phyloP scores from a whole-genome alignment of 2,329 filamentous ascomycete genomes.

The Sclerotinia borealis region DNA sequence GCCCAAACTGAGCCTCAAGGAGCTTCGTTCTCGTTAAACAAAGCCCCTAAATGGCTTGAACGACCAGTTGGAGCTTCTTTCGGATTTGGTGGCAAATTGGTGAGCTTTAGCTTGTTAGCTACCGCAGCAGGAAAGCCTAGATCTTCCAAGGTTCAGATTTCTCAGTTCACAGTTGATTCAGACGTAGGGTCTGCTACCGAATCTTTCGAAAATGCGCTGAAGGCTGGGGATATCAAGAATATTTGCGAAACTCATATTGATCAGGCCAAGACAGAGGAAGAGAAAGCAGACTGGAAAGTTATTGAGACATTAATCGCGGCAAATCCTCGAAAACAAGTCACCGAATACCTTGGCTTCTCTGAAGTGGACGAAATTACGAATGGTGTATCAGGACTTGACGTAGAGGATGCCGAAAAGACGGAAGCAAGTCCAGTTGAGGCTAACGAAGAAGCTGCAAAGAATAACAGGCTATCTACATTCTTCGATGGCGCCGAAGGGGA shows the following conservation, averaged over 20 bases:
- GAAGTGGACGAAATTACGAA: constrained; percentile 43
- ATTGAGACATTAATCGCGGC: constrained; percentile 82
- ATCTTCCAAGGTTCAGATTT: constrained; percentile 74
- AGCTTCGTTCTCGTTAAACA: constrained; percentile 77
- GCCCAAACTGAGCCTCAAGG: constrained; percentile 88
- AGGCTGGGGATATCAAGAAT: constrained; percentile 66
- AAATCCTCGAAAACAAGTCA: constrained; percentile 78
- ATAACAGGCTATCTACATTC: constrained; percentile 65
- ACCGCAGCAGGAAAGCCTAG: constrained; percentile 56
- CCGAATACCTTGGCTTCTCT: constrained; percentile 84
- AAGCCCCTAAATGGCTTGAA: constrained; percentile 87
- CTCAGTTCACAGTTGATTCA: constrained; percentile 82
- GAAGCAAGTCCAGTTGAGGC: constrained; percentile 43
- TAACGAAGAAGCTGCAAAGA: constrained; percentile 46
- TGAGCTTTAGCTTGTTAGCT: constrained; percentile 61
- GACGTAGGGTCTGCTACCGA: constrained; percentile 78
- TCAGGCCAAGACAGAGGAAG: constrained; percentile 74
- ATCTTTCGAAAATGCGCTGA: constrained; percentile 77
- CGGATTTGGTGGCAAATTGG: constrained; percentile 89
- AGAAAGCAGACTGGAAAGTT: constrained; percentile 94
- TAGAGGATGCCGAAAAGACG: constrained; percentile 31
- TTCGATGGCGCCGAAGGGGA: constrained; percentile 75
- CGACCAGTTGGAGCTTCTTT: constrained; percentile 82
- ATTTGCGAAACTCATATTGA: constrained; percentile 78
- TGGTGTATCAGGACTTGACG: constrained; percentile 40